phyloP scores from a whole-genome alignment of 352 stramenopile species.

The Phytopythium aichiense region DNA sequence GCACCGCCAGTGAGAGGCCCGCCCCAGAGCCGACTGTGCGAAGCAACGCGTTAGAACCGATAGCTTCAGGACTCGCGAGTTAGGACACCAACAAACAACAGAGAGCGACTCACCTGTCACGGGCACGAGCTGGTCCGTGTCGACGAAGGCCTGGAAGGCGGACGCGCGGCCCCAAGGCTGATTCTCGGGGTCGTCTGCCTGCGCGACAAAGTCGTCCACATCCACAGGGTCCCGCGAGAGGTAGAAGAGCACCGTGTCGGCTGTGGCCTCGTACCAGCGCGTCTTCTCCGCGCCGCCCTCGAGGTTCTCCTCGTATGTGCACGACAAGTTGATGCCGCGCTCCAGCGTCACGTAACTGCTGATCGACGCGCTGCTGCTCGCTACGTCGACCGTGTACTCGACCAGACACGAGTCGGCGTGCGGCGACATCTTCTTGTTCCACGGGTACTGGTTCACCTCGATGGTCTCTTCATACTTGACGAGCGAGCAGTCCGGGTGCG shows the following conservation, averaged over 20 bases:
- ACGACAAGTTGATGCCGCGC: constrained; percentile 85
- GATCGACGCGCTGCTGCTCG: constrained; percentile 9
- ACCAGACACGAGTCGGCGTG: constrained; percentile 82
- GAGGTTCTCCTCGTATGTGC: constrained; percentile 87
- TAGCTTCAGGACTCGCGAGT: background rate
- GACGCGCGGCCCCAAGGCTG: constrained; percentile 57
- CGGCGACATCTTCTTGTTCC: constrained; percentile 76
- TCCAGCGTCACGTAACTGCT: constrained; percentile 21
- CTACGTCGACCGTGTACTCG: constrained; percentile 36
- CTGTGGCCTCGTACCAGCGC: constrained; percentile 86
- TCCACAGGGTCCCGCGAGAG: constrained; percentile 73
- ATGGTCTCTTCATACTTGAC: constrained; percentile 87
- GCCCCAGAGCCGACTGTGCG: constrained; percentile 32
- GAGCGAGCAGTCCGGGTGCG: constrained; percentile 90
- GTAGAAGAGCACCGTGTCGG: constrained; percentile 85
- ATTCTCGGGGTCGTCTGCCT: constrained; percentile 7
- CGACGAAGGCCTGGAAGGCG: constrained; percentile 41
- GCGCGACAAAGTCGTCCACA: constrained; percentile 55
- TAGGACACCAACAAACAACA: background rate
- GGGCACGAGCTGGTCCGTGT: constrained; percentile 67
- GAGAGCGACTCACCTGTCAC: constrained; percentile 47
- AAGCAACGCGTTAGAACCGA: background rate
- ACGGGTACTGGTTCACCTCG: constrained; percentile 90
- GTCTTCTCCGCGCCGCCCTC: constrained; percentile 68
- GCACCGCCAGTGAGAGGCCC: constrained; percentile 47